These are phyloP conservation scores for Prunus salicina DNA, from an alignment of 306 rosid species.

Conservation along the genomic window DNA sequence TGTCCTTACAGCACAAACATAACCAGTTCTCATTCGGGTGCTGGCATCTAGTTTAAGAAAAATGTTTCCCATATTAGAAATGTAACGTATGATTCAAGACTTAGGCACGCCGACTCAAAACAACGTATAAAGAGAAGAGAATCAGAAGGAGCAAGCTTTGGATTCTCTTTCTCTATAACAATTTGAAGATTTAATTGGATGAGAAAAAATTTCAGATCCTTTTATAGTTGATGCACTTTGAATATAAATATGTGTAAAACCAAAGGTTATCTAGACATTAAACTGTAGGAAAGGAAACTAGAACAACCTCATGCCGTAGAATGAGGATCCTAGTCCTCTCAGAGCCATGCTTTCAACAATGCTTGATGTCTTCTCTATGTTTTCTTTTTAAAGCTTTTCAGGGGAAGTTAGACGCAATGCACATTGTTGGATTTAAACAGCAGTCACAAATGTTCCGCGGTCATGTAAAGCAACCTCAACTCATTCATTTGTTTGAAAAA, in stretches of 20 bases:
- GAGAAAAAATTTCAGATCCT: not conserved
- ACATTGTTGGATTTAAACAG: not conserved
- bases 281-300: too few relatives aligned
- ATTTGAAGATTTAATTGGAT: not conserved
- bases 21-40: slow-evolving; percentile 80
- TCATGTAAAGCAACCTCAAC: too few relatives aligned
- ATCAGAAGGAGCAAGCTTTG: not conserved
- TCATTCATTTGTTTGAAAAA: not conserved
- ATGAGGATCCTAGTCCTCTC: not conserved
- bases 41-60: slow-evolving; percentile 43
- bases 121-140: not conserved
- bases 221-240: not conserved
- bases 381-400: not conserved
- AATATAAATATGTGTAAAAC: not conserved
- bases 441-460: too few relatives aligned
- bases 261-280: not conserved
- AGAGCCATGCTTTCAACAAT: not conserved
- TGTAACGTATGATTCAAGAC: not conserved
- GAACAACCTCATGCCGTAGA: not conserved
- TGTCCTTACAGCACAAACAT: slow-evolving; percentile 71
- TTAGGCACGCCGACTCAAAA: not conserved
- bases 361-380: not conserved
- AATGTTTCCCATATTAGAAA: not conserved
- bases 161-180: not conserved
- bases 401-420: not conserved